Percentiles rank a stretch among this genome's conserved stretches.
These are phyloP conservation scores for Salvia miltiorrhiza DNA, from an alignment of 257 asterid species.

Conservation along the genomic window DNA sequence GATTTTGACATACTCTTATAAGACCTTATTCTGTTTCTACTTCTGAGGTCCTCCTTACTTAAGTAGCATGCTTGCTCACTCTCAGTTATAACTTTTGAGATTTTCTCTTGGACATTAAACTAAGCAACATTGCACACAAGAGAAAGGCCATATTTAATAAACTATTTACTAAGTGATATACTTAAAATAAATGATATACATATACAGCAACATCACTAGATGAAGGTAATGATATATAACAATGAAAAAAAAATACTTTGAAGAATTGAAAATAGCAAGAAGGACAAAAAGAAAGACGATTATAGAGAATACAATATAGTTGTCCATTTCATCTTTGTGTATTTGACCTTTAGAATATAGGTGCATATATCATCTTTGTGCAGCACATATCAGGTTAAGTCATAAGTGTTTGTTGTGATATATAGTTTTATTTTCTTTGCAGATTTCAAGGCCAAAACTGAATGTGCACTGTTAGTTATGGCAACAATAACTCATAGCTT, in stretches of 20 bases:
- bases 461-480: background rate
- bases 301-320: background rate
- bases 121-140: background rate
- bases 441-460: background rate
- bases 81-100: background rate
- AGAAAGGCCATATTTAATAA: background rate
- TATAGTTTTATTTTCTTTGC: background rate
- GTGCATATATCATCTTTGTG: background rate
- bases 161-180: background rate
- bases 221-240: background rate
- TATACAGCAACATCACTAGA: background rate
- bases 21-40: background rate
- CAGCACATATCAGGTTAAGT: background rate
- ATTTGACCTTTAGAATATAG: too few species aligned
- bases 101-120: background rate
- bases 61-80: background rate
- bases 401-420: background rate
- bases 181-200: background rate
- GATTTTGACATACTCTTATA: background rate
- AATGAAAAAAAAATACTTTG: background rate
- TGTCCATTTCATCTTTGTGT: too few species aligned
- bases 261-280: background rate
- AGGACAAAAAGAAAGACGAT: background rate
- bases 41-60: background rate
- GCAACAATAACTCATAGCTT: background rate